Evolutionary conservation across 768 basidiomycete species (phyloP), one percentile per base, ranked within the genome.

Genomic region (Rhizopogon roseolus): DNA sequence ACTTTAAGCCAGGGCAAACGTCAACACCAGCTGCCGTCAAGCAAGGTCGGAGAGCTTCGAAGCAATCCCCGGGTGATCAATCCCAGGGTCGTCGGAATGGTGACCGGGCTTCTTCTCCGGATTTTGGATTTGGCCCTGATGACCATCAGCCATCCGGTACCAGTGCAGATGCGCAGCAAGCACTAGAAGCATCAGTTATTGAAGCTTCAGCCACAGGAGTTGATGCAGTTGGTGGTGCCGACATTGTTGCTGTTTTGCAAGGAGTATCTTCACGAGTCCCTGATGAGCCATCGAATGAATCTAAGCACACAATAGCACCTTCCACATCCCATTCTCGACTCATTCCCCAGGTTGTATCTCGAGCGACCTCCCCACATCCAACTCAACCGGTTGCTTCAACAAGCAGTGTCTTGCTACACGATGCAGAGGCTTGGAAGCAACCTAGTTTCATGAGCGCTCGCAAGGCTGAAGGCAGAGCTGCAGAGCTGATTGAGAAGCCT

Each of bases 381-480:
- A 34, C 14, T 7, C 7, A 28, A 50, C 16, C 37, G 4, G 19
- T 40, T 11, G 29, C n/a, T 38, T 53, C 54, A 57, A 34, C 46
- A 14, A 39, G 36, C 14, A 17, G 42, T 10, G 29, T 40, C 32
- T 51, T 57, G 25, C 44, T 37, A 39, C 71, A 71, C 37, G 62
- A 72, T 45, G 29, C 64, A 5, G 58, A 55, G 19, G 56, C 68
- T 46, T 71, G 69, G 69, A 66, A 64, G 46, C 52, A 60, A 19
- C 69, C 69, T 10, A 71, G 67, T 44, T 71, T 71, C 52, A 60
- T 71, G 49, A 55, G 29, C 14, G 41, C 25, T 40, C 7, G 17
- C 7, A 64, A 60, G 40, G 55, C 48, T n/a, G 39, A 52, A 51
- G 16, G 53, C 19, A 52, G 37, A 27, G 50, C 37, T 5, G 22